Conservation (phyloP, 345 rosid species). For the Citrus medica region DNA sequence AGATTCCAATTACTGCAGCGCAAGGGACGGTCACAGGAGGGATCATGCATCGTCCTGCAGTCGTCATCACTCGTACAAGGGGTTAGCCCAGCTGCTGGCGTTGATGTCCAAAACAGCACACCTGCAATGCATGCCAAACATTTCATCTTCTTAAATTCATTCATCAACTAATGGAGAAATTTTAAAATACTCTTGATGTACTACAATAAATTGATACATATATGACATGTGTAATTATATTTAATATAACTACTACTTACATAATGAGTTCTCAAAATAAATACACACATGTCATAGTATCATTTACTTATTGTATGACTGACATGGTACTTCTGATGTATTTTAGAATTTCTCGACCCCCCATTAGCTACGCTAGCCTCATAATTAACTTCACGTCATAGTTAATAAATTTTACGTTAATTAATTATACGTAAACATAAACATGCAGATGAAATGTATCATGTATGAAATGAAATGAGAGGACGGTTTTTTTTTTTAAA, state of each 20-base stretch:
- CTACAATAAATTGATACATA: accelerated
- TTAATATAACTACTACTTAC: no score
- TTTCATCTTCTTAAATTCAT: no score
- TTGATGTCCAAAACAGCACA: background rate
- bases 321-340: accelerated
- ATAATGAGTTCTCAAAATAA: no score
- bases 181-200: accelerated
- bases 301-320: accelerated
- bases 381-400: no score
- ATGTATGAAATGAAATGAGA: background rate
- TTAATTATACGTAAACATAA: background rate
- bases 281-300: accelerated
- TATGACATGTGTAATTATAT: no score
- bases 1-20: background rate
- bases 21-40: background rate
- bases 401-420: no score
- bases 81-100: background rate
- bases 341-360: no score
- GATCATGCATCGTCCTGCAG: background rate
- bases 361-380: no score
- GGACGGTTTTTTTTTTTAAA: background rate
- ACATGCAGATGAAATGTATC: background rate
- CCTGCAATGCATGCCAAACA: background rate
- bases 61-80: background rate
- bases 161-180: no score